Evolutionary conservation across 768 basidiomycete species (phyloP).

Genomic region (Porphyrellus cyaneotinctus): DNA sequence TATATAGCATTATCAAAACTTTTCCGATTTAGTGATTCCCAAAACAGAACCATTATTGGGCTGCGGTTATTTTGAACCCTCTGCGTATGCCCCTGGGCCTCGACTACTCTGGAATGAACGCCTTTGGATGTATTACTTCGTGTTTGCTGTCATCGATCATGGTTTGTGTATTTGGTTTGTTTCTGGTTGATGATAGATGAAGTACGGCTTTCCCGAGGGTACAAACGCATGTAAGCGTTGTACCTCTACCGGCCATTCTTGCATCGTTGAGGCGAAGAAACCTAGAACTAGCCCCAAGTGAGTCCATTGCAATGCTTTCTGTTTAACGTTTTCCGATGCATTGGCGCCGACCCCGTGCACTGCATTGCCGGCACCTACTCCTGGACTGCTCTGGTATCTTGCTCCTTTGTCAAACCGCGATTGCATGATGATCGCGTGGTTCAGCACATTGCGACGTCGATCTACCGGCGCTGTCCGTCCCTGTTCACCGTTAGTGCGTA

Average conservation of each 20-base stretch:
- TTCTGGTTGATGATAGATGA: conserved; percentile 55
- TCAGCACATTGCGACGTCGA: conserved; percentile 67
- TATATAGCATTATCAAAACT: too few relatives aligned
- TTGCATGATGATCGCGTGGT: conserved; percentile 8
- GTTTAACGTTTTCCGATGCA: not conserved
- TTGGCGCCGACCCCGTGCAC: conserved; percentile 15
- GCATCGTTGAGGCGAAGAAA: conserved; percentile 82
- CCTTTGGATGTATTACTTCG: not conserved
- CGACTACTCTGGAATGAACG: not conserved
- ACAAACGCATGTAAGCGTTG: conserved; percentile 79
- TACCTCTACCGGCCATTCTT: conserved; percentile 65
- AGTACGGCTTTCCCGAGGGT: conserved; percentile 72
- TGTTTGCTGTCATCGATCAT: not conserved
- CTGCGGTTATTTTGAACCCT: conserved; percentile 3
- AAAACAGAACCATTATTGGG: conserved; percentile 13
- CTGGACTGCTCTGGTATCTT: conserved; percentile 17
- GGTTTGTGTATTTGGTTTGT: conserved; percentile 2
- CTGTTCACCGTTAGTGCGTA: conserved; percentile 80
- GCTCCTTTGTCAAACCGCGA: conserved; percentile 12
- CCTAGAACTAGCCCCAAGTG: conserved; percentile 77
- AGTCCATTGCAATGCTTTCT: conserved; percentile 39
- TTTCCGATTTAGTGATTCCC: too few relatives aligned
- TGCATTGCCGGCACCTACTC: conserved; percentile 21
- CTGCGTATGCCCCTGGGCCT: conserved; percentile 8
- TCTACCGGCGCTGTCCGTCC: conserved; percentile 83